Evolutionary conservation across 257 asterid species (phyloP).

Genomic region (Cruciata laevipes): DNA sequence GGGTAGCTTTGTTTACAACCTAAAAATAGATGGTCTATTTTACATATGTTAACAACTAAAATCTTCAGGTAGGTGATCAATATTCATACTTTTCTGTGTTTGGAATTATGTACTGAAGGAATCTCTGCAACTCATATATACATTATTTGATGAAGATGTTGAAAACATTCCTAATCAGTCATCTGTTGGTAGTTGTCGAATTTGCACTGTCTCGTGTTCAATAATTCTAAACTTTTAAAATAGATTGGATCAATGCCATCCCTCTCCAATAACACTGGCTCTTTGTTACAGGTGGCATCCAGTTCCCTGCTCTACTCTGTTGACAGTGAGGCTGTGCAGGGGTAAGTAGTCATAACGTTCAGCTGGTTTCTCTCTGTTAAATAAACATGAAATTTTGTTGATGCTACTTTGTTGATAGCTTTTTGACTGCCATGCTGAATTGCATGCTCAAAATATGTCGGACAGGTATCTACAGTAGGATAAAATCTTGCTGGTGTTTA

Average conservation of each 20-base stretch:
- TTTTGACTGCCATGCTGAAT: background rate
- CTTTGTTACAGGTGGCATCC: constrained; percentile 8
- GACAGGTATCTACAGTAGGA: background rate
- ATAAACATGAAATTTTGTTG: constrained; percentile 2
- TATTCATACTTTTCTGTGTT: background rate
- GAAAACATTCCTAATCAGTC: background rate
- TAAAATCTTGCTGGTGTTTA: background rate
- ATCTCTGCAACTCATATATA: background rate
- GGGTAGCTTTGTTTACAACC: background rate
- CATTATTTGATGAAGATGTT: background rate
- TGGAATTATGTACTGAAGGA: background rate
- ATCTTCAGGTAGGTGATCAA: background rate
- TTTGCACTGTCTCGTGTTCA: background rate
- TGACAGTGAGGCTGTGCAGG: constrained; percentile 10
- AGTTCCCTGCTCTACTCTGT: constrained; percentile 4
- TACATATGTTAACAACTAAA: background rate
- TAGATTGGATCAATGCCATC: background rate
- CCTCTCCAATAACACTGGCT: background rate
- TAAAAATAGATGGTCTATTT: background rate
- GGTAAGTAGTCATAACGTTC: constrained; percentile 5
- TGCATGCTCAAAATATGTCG: background rate
- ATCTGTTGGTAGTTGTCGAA: background rate
- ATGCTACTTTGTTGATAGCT: background rate
- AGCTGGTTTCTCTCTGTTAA: background rate
- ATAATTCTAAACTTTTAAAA: background rate